A percentile compares a stretch with the other conserved stretches of the same genome.
phyloP scores from a whole-genome alignment of 768 basidiomycete species.

The Neoboletus magnificus region DNA sequence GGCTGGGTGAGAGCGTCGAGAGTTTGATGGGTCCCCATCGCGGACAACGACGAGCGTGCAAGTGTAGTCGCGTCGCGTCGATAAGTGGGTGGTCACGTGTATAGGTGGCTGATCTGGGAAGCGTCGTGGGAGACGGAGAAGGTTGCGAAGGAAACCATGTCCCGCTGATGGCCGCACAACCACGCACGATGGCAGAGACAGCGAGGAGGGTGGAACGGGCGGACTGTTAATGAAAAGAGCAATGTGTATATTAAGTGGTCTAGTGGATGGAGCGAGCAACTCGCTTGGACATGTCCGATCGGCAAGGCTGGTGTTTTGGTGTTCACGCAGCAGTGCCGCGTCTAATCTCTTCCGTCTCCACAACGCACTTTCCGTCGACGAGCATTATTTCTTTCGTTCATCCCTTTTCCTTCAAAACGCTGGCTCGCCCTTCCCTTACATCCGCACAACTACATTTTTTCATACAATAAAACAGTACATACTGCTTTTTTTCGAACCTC shows the following conservation, averaged over 20 bases:
- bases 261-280: not conserved
- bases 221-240: conserved; percentile 4
- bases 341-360: conserved; percentile 17
- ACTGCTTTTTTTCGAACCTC: conserved; percentile 16
- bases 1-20: conserved; percentile 29
- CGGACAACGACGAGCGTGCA: conserved; percentile 6
- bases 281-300: not conserved
- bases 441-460: conserved; percentile 3
- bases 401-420: conserved; percentile 17
- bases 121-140: not conserved
- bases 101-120: not conserved
- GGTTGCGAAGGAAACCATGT: conserved; percentile 13
- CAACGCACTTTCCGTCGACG: conserved; percentile 11
- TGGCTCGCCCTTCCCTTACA: conserved; percentile 21
- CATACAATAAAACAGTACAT: conserved; percentile 10
- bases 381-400: conserved; percentile 8
- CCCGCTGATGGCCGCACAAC: conserved; percentile 4
- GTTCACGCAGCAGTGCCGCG: conserved; percentile 14
- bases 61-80: conserved; percentile 6
- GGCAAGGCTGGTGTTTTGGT: not conserved
- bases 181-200: conserved; percentile 7
- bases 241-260: not conserved
- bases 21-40: conserved; percentile 17
- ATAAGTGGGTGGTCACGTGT: conserved; percentile 13
- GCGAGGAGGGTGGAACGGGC: conserved; percentile 3